Conservation (phyloP, 2,329 filamentous ascomycete species). For the Sarocladium oryzae region DNA sequence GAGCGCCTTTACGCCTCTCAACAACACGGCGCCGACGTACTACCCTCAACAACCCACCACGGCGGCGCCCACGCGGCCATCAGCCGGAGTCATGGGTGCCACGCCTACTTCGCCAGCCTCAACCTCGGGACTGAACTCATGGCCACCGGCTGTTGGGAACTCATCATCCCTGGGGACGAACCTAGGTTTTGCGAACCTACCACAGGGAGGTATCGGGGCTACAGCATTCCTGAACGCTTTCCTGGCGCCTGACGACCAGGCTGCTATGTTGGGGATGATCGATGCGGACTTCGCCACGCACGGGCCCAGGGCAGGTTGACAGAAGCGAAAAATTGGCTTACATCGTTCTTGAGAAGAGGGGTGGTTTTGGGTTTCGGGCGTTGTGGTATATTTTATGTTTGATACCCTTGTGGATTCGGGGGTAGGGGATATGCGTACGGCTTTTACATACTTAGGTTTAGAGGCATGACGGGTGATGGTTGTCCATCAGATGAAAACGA, state of each 20-base stretch:
- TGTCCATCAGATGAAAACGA: too few relatives aligned
- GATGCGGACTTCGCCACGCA: slow-evolving; percentile 1
- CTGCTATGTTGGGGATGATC: slow-evolving; percentile 5
- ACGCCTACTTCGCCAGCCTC: too few relatives aligned
- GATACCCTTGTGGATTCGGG: not conserved
- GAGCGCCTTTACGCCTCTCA: not conserved
- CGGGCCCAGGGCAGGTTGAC: not conserved
- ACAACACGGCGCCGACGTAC: not conserved
- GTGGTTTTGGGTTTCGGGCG: not conserved
- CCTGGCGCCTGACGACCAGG: slow-evolving; percentile 2
- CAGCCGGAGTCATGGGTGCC: too few relatives aligned
- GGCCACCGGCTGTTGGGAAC: not conserved
- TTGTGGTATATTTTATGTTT: not conserved
- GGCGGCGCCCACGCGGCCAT: too few relatives aligned
- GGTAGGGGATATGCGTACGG: too few relatives aligned
- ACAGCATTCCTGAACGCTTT: slow-evolving; percentile 3
- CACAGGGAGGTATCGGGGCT: not conserved
- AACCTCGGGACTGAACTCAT: not conserved
- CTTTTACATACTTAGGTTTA: too few relatives aligned
- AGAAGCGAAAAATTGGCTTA: too few relatives aligned
- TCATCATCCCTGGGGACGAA: not conserved
- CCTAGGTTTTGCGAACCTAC: not conserved
- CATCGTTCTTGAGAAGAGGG: not conserved
- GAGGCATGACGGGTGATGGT: too few relatives aligned
- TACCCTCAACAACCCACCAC: not conserved